phyloP scores from a whole-genome alignment of 352 stramenopile genomes.

The Phytophthora cactorum region DNA sequence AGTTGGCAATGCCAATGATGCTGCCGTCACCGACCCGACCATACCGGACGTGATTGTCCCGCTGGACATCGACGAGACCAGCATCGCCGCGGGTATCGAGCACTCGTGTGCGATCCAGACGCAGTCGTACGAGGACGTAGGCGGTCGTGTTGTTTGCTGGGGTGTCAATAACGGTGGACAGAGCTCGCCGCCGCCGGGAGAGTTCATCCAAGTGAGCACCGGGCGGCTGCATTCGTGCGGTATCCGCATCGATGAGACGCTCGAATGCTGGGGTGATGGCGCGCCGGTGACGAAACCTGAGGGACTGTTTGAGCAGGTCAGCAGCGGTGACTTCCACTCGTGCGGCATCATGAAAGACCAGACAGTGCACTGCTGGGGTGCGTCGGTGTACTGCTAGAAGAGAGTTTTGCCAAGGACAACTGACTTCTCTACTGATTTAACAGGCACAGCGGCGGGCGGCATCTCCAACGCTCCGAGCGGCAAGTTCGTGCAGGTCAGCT shows the following conservation, averaged over 20 bases:
- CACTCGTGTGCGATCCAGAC: slow-evolving; percentile 86
- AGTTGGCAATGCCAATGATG: neutral
- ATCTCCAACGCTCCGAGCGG: slow-evolving; percentile 48
- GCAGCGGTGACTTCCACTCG: slow-evolving; percentile 80
- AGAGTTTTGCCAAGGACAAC: neutral
- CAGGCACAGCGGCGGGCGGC: slow-evolving; percentile 44
- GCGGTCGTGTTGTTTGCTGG: slow-evolving; percentile 82
- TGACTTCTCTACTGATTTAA: neutral
- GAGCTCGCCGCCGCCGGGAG: slow-evolving; percentile 46
- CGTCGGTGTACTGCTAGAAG: neutral
- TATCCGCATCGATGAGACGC: slow-evolving; percentile 75
- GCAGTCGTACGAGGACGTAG: slow-evolving; percentile 67
- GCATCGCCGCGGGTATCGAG: slow-evolving; percentile 74
- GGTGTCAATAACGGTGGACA: slow-evolving; percentile 69
- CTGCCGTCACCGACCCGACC: neutral
- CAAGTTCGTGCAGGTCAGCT: slow-evolving; percentile 82
- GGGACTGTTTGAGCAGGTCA: slow-evolving; percentile 85
- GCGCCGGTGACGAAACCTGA: slow-evolving; percentile 54
- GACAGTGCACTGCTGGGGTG: slow-evolving; percentile 77
- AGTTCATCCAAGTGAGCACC: slow-evolving; percentile 84
- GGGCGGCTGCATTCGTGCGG: slow-evolving; percentile 81
- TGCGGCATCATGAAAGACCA: slow-evolving; percentile 86
- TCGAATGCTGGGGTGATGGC: slow-evolving; percentile 79
- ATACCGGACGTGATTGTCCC: slow-evolving; percentile 40
- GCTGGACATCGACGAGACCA: slow-evolving; percentile 82